Base-by-base conservation (phyloP, 2,329 filamentous ascomycete species). In the Sporothrix curviconia region DNA sequence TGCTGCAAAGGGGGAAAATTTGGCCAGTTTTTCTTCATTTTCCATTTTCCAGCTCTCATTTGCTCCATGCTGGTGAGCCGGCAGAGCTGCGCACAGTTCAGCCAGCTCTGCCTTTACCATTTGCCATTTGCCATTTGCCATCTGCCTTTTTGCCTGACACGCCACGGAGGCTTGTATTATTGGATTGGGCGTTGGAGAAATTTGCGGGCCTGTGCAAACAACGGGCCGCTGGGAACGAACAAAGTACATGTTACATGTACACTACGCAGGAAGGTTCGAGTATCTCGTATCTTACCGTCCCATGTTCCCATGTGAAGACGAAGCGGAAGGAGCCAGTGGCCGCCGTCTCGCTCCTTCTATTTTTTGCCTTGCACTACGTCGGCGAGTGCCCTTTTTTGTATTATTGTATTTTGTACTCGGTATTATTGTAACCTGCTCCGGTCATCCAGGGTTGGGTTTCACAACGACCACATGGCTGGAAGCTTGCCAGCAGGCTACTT, bases 391-490 rank as follows among this genome's bases (percentile, higher is more conserved):
- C 25, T 54, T 11, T 39, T 19, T 43, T 43, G 8, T 12, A 28
- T 36, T 19, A 17, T 15, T 44, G 5, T 14, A 19, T 47, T 22
- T 37, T 32, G 19, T 2, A 14, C 25, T 22, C 19, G 36, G 22
- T n/a, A n/a, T n/a, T n/a, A n/a, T n/a, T n/a, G n/a, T n/a, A n/a
- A n/a, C n/a, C n/a, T n/a, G n/a, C n/a, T n/a, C n/a, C n/a, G n/a
- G n/a, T n/a, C n/a, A n/a, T n/a, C 52, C 39, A 55, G 40, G 52
- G 14, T 55, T 44, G 37, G 30, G 28, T 43, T n/a, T n/a, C n/a
- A n/a, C n/a, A n/a, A n/a, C 64, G 63, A 67, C 66, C 67, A 68
- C 66, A 68, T 69, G 66, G 67, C 66, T 64, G 64, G 65, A 64
- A 64, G 59, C 66, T 39, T 24, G 17, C 19, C 32, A 37, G 22